Evolutionary conservation across 805 yeast species (phyloP).

Genomic region (Metschnikowia hibisci): DNA sequence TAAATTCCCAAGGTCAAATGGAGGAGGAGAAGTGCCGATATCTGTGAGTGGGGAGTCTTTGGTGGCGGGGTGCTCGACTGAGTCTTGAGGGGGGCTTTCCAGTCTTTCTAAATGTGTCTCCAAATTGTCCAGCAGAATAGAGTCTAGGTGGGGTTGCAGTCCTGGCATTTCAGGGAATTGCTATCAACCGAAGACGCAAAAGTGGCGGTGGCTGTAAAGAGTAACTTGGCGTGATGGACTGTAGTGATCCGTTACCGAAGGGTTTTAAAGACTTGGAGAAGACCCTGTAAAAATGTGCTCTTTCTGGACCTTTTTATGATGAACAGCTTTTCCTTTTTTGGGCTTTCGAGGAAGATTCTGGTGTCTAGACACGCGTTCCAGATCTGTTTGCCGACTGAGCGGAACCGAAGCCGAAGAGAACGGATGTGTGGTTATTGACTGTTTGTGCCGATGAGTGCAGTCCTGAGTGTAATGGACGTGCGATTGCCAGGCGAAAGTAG

Average conservation of each 20-base stretch:
- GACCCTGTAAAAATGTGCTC: neutral
- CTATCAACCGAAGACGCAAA: neutral
- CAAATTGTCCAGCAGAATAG: slow-evolving; percentile 4
- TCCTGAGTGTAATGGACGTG: neutral
- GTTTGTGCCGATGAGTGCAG: slow-evolving; percentile 1
- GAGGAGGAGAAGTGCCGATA: slow-evolving; percentile 40
- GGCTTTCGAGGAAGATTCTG: neutral
- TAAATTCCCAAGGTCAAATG: slow-evolving; percentile 25
- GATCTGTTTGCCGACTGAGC: neutral
- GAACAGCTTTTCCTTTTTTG: neutral
- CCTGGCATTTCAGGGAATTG: slow-evolving; percentile 1
- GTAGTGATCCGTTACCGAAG: neutral
- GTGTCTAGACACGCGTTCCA: too few relatives aligned
- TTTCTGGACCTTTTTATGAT: neutral
- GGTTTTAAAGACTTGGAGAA: neutral
- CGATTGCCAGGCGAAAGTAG: neutral
- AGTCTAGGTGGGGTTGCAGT: slow-evolving; percentile 4
- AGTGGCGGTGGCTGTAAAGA: neutral
- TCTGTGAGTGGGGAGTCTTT: slow-evolving; percentile 41
- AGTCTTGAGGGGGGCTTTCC: slow-evolving; percentile 3
- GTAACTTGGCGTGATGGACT: neutral
- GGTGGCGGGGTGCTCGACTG: slow-evolving; percentile 13
- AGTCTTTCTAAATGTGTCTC: slow-evolving; percentile 3
- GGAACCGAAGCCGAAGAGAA: neutral
- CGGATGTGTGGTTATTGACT: neutral